Base-by-base conservation (phyloP, 805 yeast species). In the Schwanniomyces polymorphus region DNA sequence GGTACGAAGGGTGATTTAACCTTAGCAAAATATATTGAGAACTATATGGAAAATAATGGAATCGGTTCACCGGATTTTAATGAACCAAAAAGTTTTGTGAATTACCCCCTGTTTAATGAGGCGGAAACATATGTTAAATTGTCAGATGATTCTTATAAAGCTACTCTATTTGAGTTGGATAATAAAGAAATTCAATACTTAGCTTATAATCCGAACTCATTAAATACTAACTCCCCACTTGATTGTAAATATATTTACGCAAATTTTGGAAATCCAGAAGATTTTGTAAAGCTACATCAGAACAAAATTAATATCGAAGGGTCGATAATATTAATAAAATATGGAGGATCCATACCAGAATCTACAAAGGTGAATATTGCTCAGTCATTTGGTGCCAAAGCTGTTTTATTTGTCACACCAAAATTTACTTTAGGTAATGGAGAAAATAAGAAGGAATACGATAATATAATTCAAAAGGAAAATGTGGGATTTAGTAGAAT, bases 1-100 rank as follows among this genome's bases (percentile, higher is more conserved):
- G 98, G 98, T 3, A 85, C 97, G 2, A 79, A 82, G 12, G 98
- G 96, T 16, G 97, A 90, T 63, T 65, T 82, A 49, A 78, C 92
- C 0, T 67, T 91, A 31, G 84, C 90, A 1, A 74, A 78, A 48
- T 90, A 85, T 60, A 72, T 91, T 12, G 74, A 80, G 49, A 78
- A 78, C 21, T 79, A 80, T 42, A 81, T 87, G 65, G 61, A 65
- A 18, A 76, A 81, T 44, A 80, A 83, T 51, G 87, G 88, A 1
- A 50, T 91, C 17, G 67, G 70, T 26, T 49, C 65, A 2, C 75
- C 81, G 5, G 83, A 81, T 38, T 76, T 80, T 41, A 68, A 72
- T 31, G 79, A 75, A 44, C 64, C 82, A 45, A 73, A 73, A 41
- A 76, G 85, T 1, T 86, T 76, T 55, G 60, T 87, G 40, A 87